Evolutionary conservation across 805 yeast species (phyloP), one percentile per base, ranked within the genome.

Genomic region (Myxozyma lipomycoides): DNA sequence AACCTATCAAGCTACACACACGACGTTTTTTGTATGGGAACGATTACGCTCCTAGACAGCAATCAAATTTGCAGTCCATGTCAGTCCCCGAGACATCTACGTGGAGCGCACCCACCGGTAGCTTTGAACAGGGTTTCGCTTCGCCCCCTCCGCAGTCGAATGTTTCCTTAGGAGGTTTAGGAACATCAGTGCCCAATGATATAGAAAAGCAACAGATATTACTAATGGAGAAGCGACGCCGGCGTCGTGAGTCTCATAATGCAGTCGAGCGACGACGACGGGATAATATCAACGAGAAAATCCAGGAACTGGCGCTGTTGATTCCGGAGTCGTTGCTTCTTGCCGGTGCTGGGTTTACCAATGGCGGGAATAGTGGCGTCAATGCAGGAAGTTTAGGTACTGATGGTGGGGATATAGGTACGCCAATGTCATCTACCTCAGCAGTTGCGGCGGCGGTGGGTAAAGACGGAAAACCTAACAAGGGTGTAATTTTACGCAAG

Each of bases 211-310:
- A 56, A 41, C 51, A 45, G 30, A 17, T 49, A 38, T 49, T 52
- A 38, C 30, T 55, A 30, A 12, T 55, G 40, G 62, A 60, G 45
- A 49, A 84, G 63, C 66, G 85, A 47, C 78, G 81, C 54, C 76
- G 95, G 56, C 76, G 96, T 56, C 72, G 95, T 52, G 96, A 89
- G 64, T 83, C 88, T 55, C 98, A 90, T 67, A 90, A 90, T 64
- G 96, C 95, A 30, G 97, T 90, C 3, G 98, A 90, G 67, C 77
- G 96, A 61, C 76, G 96, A 60, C 77, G 98, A 64, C 76, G 98
- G 56, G 98, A 91, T 66, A 74, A 87, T 60, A 90, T 90, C 63
- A 89, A 90, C 65, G 95, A 86, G 62, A 81, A 86, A 61, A 89
- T 90, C 55, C 84, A 84, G 64, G 95, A 87, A 61, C 72, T 90